Conservation (phyloP, 257 asterid genomes). For the Verbascum thapsus region DNA sequence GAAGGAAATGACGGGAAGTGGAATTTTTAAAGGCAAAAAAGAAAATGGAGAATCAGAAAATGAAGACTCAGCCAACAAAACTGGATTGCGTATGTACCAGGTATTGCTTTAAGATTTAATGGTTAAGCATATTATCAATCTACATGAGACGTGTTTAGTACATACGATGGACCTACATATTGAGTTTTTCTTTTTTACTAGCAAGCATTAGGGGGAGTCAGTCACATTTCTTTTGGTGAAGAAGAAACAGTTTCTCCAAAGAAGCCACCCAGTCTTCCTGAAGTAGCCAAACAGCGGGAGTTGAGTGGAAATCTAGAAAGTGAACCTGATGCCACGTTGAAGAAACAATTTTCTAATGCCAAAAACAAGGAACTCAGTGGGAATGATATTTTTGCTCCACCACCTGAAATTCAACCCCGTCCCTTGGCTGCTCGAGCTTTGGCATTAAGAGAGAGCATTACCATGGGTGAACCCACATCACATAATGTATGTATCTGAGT, state of each 20-base stretch:
- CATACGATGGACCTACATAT: too few relatives aligned
- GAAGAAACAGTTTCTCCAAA: slow-evolving; percentile 80
- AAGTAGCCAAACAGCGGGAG: slow-evolving; percentile 97
- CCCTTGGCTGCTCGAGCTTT: slow-evolving; percentile 86
- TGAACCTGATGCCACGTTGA: slow-evolving; percentile 74
- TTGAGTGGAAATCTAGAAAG: slow-evolving; percentile 84
- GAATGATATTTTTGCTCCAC: slow-evolving; percentile 90
- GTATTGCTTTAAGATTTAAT: slow-evolving; percentile 35
- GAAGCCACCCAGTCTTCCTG: slow-evolving; percentile 80
- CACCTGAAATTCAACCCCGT: slow-evolving; percentile 96
- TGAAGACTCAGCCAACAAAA: slow-evolving; percentile 65
- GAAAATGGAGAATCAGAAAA: slow-evolving; percentile 64
- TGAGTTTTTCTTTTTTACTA: slow-evolving; percentile 33
- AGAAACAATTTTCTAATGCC: slow-evolving; percentile 83
- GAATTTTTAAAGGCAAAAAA: slow-evolving; percentile 71
- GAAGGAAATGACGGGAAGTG: slow-evolving; percentile 99
- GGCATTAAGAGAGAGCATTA: slow-evolving; percentile 87
- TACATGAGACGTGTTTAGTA: neutral
- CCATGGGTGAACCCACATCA: slow-evolving; percentile 95
- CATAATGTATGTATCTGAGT: slow-evolving; percentile 47
- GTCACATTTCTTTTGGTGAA: slow-evolving; percentile 92
- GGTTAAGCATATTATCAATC: neutral
- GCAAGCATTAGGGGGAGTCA: slow-evolving; percentile 80
- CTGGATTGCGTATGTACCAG: slow-evolving; percentile 93
- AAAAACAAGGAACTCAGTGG: slow-evolving; percentile 94